Evolutionary conservation across 176 grass and related monocot genomes (phyloP).

Genomic region (Oryza glumipatula): DNA sequence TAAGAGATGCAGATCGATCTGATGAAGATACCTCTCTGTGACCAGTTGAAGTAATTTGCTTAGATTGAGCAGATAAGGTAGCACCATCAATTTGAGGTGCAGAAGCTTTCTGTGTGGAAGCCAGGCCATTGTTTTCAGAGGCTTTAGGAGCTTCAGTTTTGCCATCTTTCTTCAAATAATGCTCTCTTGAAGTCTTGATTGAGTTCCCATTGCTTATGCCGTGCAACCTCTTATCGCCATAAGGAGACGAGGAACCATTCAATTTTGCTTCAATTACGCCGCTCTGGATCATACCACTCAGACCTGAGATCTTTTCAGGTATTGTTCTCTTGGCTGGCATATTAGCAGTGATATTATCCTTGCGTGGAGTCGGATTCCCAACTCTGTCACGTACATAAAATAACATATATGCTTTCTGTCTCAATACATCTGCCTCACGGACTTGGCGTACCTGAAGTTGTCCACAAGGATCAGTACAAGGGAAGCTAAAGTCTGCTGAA

Average conservation of each 20-base stretch:
- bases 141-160: slow-evolving; percentile 37
- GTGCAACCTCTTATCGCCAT: slow-evolving; percentile 36
- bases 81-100: slow-evolving; percentile 10
- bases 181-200: slow-evolving; percentile 1
- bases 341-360: slow-evolving; percentile 49
- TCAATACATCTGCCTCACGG: slow-evolving; percentile 80
- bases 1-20: slow-evolving; percentile 15
- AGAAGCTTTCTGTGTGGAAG: slow-evolving; percentile 22
- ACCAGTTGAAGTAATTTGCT: slow-evolving; percentile 10
- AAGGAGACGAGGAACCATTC: slow-evolving; percentile 30
- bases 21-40: slow-evolving; percentile 1
- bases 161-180: slow-evolving; percentile 31
- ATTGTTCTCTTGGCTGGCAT: slow-evolving; percentile 46
- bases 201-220: slow-evolving; percentile 28
- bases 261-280: slow-evolving; percentile 31
- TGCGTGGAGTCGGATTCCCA: slow-evolving; percentile 34
- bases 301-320: slow-evolving; percentile 34
- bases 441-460: slow-evolving; percentile 86
- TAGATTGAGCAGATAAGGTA: slow-evolving; percentile 32
- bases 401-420: slow-evolving; percentile 93
- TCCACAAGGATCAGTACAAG: slow-evolving; percentile 26
- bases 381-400: slow-evolving; percentile 95
- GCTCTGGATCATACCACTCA: slow-evolving; percentile 39
- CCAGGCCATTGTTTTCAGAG: not conserved
- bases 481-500: not conserved